A percentile compares a stretch with the other conserved stretches of the same genome.
Conservation (phyloP, 2,329 filamentous ascomycete species). For the Penicillium sp. region DNA sequence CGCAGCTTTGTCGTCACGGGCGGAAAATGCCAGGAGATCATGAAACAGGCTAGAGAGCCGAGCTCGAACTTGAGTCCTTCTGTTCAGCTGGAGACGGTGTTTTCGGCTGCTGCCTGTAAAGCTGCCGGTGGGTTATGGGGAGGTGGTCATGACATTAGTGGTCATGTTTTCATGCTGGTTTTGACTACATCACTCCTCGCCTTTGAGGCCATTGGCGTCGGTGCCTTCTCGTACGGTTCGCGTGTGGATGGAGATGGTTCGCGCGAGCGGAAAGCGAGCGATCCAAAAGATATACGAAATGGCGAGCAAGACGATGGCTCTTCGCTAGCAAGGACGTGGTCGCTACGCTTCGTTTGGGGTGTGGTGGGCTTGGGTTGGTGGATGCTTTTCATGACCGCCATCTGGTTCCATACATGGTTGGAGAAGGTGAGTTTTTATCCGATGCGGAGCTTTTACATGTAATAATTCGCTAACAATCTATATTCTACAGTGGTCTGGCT, state of each 20-base stretch:
- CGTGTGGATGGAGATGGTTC: conserved; percentile 37
- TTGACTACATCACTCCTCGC: conserved; percentile 78
- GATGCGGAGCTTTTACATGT: neutral
- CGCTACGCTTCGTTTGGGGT: conserved; percentile 48
- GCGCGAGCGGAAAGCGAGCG: conserved; percentile 35
- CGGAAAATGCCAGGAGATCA: conserved; percentile 70
- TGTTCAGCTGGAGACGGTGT: conserved; percentile 49
- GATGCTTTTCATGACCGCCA: conserved; percentile 98
- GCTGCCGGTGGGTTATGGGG: conserved; percentile 78
- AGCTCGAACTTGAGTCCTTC: conserved; percentile 7
- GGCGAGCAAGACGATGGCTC: conserved; percentile 40
- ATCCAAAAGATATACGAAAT: conserved; percentile 9
- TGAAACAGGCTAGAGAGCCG: conserved; percentile 44
- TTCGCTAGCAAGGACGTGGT: conserved; percentile 58
- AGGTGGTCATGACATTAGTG: conserved; percentile 95
- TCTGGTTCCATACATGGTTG: conserved; percentile 98
- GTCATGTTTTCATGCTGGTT: conserved; percentile 90
- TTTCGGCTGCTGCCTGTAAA: conserved; percentile 80
- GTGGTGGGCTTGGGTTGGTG: conserved; percentile 76
- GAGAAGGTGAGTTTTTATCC: conserved; percentile 69
- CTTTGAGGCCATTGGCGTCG: conserved; percentile 68
- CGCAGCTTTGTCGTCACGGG: conserved; percentile 86
- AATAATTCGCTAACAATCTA: conserved; percentile 6
- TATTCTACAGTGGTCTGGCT: conserved; percentile 47
- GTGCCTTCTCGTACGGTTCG: conserved; percentile 38